These are phyloP conservation scores for Erythrobasidium hasegawianum DNA, from an alignment of 1,284 basidiomycete species.

Conservation along the genomic window DNA sequence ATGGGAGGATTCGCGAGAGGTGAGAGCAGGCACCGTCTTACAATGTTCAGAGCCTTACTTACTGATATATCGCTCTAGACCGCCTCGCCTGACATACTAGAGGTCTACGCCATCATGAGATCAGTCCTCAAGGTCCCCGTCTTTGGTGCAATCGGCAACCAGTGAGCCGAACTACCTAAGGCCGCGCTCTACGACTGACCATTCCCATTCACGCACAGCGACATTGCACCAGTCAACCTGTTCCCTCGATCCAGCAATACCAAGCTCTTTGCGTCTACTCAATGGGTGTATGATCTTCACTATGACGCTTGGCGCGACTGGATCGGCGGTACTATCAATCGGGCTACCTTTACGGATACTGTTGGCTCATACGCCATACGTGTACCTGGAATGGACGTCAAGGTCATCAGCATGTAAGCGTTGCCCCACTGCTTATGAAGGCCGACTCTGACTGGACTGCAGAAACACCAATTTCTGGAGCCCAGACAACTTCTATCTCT, in stretches of 20 bases:
- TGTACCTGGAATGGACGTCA: constrained; percentile 38
- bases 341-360: constrained; percentile 9
- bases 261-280: constrained; percentile 21
- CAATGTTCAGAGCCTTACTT: too few relatives aligned
- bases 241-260: constrained; percentile 42
- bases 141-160: constrained; percentile 46
- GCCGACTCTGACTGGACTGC: too few relatives aligned
- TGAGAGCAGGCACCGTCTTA: too few relatives aligned
- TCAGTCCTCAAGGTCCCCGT: constrained; percentile 36
- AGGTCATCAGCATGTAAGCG: constrained; percentile 54
- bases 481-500: constrained; percentile 55
- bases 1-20: constrained; percentile 38
- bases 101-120: constrained; percentile 38
- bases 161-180: too few relatives aligned
- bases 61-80: too few relatives aligned
- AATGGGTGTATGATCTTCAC: constrained; percentile 43
- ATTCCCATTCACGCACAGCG: constrained; percentile 40
- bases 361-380: constrained; percentile 42
- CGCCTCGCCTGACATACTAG: constrained; percentile 34
- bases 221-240: constrained; percentile 47
- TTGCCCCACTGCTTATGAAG: too few relatives aligned
- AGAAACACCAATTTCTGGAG: constrained; percentile 60
- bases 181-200: too few relatives aligned
- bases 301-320: constrained; percentile 41
- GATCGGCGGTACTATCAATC: constrained; percentile 38